phyloP scores from a whole-genome alignment of 1,284 basidiomycete species.

The Omphalotus olearius region DNA sequence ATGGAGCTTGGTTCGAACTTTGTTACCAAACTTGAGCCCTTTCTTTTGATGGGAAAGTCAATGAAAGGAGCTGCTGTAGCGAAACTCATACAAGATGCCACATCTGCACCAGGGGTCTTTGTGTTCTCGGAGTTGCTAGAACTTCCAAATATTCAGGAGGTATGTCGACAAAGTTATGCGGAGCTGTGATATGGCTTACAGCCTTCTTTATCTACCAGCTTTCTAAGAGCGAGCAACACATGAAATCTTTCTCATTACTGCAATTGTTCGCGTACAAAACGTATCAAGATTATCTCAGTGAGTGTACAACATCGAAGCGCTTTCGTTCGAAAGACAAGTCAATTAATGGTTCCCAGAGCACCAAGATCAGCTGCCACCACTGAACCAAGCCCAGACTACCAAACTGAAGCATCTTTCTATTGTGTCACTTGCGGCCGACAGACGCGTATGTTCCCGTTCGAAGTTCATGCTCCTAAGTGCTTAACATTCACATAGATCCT shows the following conservation, averaged over 20 bases:
- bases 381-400: constrained; percentile 68
- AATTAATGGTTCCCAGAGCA: constrained; percentile 41
- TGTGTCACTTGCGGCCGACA: constrained; percentile 71
- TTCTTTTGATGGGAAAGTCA: constrained; percentile 84
- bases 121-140: constrained; percentile 88
- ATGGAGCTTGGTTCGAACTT: constrained; percentile 57
- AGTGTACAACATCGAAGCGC: constrained; percentile 17
- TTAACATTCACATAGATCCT: constrained; percentile 50
- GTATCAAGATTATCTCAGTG: constrained; percentile 72
- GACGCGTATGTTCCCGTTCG: constrained; percentile 51
- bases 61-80: constrained; percentile 89
- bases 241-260: constrained; percentile 59
- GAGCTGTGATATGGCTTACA: constrained; percentile 5
- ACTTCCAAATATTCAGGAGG: constrained; percentile 79
- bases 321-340: constrained; percentile 1
- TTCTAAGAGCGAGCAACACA: constrained; percentile 55
- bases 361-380: constrained; percentile 58
- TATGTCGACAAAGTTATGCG: constrained; percentile 23
- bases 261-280: constrained; percentile 89
- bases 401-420: constrained; percentile 94
- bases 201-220: constrained; percentile 42
- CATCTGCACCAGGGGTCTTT: constrained; percentile 84
- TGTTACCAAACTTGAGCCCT: constrained; percentile 75
- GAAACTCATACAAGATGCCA: constrained; percentile 83
- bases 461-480: neutral